These are phyloP conservation scores for Colletotrichum shisoi DNA, from an alignment of 2,329 filamentous ascomycete species.

Conservation along the genomic window DNA sequence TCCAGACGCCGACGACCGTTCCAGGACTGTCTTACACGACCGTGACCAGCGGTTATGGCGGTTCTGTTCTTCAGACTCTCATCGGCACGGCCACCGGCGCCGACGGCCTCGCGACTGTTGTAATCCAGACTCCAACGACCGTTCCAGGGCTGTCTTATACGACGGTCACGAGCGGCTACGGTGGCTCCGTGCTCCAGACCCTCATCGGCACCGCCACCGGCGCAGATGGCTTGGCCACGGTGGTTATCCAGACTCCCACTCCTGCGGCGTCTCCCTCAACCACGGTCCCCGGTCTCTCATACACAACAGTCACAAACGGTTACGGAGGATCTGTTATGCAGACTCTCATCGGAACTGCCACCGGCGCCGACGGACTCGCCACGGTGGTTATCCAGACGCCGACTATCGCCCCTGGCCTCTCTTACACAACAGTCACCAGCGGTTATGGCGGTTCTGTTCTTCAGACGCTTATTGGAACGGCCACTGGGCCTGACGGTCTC, in stretches of 20 bases:
- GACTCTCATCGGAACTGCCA: conserved; percentile 20
- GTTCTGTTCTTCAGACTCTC: not conserved
- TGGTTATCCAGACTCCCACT: conserved; percentile 3
- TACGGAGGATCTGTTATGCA: conserved; percentile 19
- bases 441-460: conserved; percentile 2
- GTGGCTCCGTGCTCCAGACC: not conserved
- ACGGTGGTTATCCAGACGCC: conserved; percentile 21
- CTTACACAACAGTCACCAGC: conserved; percentile 17
- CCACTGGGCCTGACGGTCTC: conserved; percentile 17
- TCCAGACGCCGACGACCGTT: conserved; percentile 7
- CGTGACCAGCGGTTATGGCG: not conserved
- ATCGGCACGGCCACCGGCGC: not conserved
- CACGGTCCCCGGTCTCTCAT: conserved; percentile 6
- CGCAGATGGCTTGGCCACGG: not conserved
- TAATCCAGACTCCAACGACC: conserved; percentile 20
- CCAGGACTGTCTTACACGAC: not conserved
- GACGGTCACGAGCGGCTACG: conserved; percentile 17
- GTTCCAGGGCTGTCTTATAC: conserved; percentile 2
- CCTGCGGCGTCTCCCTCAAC: not conserved
- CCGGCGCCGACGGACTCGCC: conserved; percentile 23
- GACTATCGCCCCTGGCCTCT: conserved; percentile 3
- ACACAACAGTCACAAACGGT: conserved; percentile 27
- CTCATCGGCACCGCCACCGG: not conserved
- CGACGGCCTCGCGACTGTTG: conserved; percentile 9
- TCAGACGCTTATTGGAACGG: conserved; percentile 5